These are phyloP conservation scores for Diutina scorzettiae DNA, from an alignment of 1,139 yeast genomes.

Conservation along the genomic window DNA sequence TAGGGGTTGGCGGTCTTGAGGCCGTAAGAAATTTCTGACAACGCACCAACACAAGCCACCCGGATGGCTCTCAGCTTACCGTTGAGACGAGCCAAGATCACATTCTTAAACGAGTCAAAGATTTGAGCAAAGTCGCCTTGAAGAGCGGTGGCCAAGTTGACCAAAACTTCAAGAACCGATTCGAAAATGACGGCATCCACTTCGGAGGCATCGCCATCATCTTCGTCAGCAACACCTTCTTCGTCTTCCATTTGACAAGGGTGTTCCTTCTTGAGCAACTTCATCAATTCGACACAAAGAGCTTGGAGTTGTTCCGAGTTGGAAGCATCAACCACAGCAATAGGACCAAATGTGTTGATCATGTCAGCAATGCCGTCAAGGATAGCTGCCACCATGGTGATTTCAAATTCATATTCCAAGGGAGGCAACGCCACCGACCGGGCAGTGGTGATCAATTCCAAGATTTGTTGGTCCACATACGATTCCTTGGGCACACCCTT, in stretches of 20 bases:
- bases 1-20: constrained; percentile 58
- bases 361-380: constrained; percentile 68
- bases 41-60: constrained; percentile 75
- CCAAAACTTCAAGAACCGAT: constrained; percentile 75
- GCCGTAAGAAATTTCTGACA: constrained; percentile 81
- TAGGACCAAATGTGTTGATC: constrained; percentile 61
- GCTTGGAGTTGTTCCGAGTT: constrained; percentile 52
- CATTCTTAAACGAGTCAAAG: constrained; percentile 62
- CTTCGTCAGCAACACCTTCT: constrained; percentile 39
- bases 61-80: constrained; percentile 65
- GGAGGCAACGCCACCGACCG: constrained; percentile 53
- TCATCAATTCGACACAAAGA: constrained; percentile 59
- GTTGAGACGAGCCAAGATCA: constrained; percentile 46
- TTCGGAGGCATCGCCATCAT: constrained; percentile 65
- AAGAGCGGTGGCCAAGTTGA: constrained; percentile 60
- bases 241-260: constrained; percentile 55
- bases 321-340: constrained; percentile 44
- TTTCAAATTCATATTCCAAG: constrained; percentile 70
- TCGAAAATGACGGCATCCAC: constrained; percentile 79
- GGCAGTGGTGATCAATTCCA: constrained; percentile 50
- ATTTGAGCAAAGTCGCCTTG: constrained; percentile 66
- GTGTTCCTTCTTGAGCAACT: constrained; percentile 68
- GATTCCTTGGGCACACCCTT: constrained; percentile 54
- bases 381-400: constrained; percentile 67
- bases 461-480: constrained; percentile 45